Evolutionary conservation across 192 early-diverging fungal species (phyloP).

Genomic region (Backusella tarrabulga): DNA sequence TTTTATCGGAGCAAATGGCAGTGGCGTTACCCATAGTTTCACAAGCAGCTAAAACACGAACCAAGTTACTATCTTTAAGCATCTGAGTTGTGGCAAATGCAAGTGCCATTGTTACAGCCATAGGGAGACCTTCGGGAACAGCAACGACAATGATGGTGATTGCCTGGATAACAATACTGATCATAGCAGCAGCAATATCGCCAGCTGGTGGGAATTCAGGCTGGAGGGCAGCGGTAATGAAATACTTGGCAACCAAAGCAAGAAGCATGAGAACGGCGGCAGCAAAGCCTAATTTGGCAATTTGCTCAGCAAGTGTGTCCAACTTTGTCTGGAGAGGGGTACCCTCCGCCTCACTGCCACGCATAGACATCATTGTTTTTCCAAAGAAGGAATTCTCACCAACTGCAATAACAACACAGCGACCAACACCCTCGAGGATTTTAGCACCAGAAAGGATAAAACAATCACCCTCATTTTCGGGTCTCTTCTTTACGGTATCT

Average conservation of each 20-base stretch:
- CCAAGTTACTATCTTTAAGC: slow-evolving; percentile 79
- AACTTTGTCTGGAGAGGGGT: slow-evolving; percentile 95
- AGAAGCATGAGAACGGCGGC: slow-evolving; percentile 82
- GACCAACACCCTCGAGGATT: slow-evolving; percentile 86
- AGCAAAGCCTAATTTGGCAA: slow-evolving; percentile 88
- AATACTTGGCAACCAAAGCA: slow-evolving; percentile 65
- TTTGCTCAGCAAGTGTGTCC: slow-evolving; percentile 83
- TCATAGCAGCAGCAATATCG: slow-evolving; percentile 56
- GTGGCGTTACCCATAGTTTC: slow-evolving; percentile 86
- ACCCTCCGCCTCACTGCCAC: slow-evolving; percentile 61
- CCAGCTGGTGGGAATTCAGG: slow-evolving; percentile 55
- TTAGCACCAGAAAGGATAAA: slow-evolving; percentile 92
- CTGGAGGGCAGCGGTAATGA: slow-evolving; percentile 56
- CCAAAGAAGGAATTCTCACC: slow-evolving; percentile 88
- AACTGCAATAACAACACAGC: slow-evolving; percentile 80
- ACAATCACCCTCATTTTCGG: slow-evolving; percentile 54
- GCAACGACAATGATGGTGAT: slow-evolving; percentile 82
- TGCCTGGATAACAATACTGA: slow-evolving; percentile 74
- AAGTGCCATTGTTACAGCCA: slow-evolving; percentile 83
- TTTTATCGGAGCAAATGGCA: slow-evolving; percentile 85
- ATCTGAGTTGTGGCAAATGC: slow-evolving; percentile 81
- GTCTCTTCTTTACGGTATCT: slow-evolving; percentile 78
- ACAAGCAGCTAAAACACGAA: slow-evolving; percentile 74
- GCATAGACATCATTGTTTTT: slow-evolving; percentile 85
- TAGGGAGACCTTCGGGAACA: slow-evolving; percentile 84